Base-by-base conservation (phyloP, 176 grass and related monocot genomes). In the Stipa capillata region DNA sequence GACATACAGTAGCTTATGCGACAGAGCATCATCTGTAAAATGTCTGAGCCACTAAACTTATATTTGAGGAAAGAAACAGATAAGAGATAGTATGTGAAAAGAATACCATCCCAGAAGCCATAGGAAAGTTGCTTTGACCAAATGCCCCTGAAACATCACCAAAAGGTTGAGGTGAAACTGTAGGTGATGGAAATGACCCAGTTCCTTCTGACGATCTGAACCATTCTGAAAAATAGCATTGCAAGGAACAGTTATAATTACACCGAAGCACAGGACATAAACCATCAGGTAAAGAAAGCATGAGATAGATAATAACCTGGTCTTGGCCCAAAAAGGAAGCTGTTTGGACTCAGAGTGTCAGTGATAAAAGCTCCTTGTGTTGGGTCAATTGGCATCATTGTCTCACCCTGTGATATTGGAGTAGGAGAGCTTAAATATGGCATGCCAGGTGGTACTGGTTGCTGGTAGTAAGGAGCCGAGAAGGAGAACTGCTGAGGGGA, bases 401-500 rank as follows among this genome's bases (percentile, higher is more conserved):
- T 70, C 75, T 87, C 91, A 85, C 84, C 82, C 83, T 93, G 85
- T 88, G 87, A 90, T 82, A 93, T 69, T 79, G 85, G 82, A 87
- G 82, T 85, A 83, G 91, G 87, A 85, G 85, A 88, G 71, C 84
- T 85, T 74, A 93, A 81, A 88, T 85, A 93, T 76, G 85, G 69
- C 82, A 90, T 90, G 82, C 74, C 83, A 87, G 87, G 87, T 69
- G 88, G 82, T 87, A 84, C 78, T 62, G 87, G 78, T 80, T 94
- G 94, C 63, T 90, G 94, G 85, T 94, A 97, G 85, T 93, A 98
- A 82, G 92, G 79, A 67, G 85, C 96, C 58, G 92, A 94, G 81
- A 93, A 99, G 72, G 92, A 93, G 78, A 98, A 93, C 78, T 95
- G 90, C 85, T 94, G 92, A 86, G 91, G 87, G 44, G 91, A 79